These are phyloP conservation scores for Bisporella sp. DNA, from an alignment of 2,329 filamentous ascomycete species.

Conservation along the genomic window DNA sequence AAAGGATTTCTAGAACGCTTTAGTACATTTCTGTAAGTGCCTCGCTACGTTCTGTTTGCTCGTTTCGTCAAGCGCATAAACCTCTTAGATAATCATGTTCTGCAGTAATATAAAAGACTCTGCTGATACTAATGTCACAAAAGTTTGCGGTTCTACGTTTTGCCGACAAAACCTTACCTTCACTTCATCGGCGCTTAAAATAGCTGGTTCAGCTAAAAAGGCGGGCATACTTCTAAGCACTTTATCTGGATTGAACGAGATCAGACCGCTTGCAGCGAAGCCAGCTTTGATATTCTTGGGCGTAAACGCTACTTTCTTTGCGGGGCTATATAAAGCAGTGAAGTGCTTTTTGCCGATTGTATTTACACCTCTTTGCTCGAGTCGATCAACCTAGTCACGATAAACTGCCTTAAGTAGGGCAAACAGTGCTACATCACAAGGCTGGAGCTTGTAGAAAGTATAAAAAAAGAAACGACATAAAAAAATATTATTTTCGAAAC, in stretches of 20 bases:
- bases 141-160: background rate
- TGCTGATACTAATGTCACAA: too few relatives aligned
- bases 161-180: background rate
- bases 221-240: constrained; percentile 24
- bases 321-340: background rate
- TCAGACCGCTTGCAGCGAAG: constrained; percentile 11
- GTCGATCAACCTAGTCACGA: constrained; percentile 1
- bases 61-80: constrained; percentile 17
- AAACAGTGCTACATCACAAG: background rate
- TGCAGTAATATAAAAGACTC: background rate
- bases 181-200: constrained; percentile 7
- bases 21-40: constrained; percentile 20
- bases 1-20: constrained; percentile 20
- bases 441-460: background rate
- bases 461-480: background rate
- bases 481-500: constrained; percentile 4
- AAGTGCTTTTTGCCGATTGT: constrained; percentile 7
- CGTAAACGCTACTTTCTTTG: constrained; percentile 6
- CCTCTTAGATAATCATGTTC: constrained; percentile 19
- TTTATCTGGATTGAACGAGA: constrained; percentile 24
- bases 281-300: constrained; percentile 24
- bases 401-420: background rate
- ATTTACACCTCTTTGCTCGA: constrained; percentile 7
- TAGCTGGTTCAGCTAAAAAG: constrained; percentile 12
- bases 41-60: constrained; percentile 18